Conservation (phyloP, 768 basidiomycete species). For the Suillus fuscotomentosus region DNA sequence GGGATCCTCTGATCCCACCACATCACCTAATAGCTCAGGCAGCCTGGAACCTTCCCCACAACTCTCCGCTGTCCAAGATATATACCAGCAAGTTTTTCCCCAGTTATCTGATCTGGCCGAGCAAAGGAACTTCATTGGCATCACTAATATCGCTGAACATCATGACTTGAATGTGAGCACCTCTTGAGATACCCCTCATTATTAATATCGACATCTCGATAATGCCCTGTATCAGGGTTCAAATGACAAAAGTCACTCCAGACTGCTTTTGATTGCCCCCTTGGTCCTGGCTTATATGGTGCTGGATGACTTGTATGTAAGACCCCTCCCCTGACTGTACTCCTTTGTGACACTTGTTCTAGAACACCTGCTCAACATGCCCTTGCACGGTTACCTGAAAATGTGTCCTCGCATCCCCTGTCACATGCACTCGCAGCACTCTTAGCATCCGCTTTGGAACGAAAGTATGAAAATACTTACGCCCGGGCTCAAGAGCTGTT, state of each 20-base stretch:
- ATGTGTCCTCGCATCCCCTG: slow-evolving; percentile 42
- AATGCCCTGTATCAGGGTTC: slow-evolving; percentile 26
- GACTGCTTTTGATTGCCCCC: slow-evolving; percentile 55
- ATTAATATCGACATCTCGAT: slow-evolving; percentile 2
- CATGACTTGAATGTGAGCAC: slow-evolving; percentile 52
- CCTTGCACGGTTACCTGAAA: slow-evolving; percentile 53
- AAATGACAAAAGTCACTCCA: slow-evolving; percentile 39
- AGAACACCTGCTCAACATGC: slow-evolving; percentile 64
- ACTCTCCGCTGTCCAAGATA: slow-evolving; percentile 24
- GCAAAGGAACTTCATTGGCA: slow-evolving; percentile 39
- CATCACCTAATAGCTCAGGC: slow-evolving; percentile 8
- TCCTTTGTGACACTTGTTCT: not conserved
- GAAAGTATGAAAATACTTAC: slow-evolving; percentile 58
- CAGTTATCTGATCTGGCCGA: slow-evolving; percentile 44
- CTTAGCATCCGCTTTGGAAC: slow-evolving; percentile 48
- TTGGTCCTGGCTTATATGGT: slow-evolving; percentile 67
- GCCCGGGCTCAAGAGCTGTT: slow-evolving; percentile 42
- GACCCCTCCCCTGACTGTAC: not conserved
- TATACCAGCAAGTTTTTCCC: slow-evolving; percentile 45
- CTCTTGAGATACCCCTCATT: not conserved
- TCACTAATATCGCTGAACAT: slow-evolving; percentile 49
- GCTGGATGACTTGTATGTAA: slow-evolving; percentile 57
- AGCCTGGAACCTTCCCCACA: slow-evolving; percentile 15
- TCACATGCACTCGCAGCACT: slow-evolving; percentile 46
- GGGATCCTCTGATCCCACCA: not conserved